Conservation (phyloP, 495 filamentous ascomycete genomes). For the Oleoguttula mirabilis region DNA sequence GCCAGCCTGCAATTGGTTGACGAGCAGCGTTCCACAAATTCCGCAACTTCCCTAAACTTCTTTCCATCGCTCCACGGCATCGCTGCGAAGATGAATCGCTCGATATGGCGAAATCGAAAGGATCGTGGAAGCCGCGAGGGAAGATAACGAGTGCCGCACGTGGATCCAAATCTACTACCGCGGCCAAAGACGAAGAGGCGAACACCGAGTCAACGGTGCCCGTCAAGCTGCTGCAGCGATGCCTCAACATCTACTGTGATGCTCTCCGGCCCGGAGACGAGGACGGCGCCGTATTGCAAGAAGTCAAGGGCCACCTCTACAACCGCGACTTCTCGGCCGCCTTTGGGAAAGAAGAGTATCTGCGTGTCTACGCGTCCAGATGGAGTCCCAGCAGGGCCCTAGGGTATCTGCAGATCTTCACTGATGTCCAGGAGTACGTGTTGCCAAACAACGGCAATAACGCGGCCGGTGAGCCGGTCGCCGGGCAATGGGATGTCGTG, state of each 20-base stretch:
- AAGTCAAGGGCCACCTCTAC: constrained; percentile 71
- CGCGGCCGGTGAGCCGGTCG: neutral
- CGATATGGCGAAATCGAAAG: too few species aligned
- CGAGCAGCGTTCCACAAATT: too few species aligned
- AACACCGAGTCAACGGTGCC: constrained; percentile 11
- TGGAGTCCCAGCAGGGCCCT: constrained; percentile 78
- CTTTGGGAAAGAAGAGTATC: constrained; percentile 54
- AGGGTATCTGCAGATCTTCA: constrained; percentile 60
- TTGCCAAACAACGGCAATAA: constrained; percentile 3
- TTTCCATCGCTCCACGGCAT: too few species aligned
- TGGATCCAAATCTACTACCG: too few species aligned
- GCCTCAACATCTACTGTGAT: constrained; percentile 64
- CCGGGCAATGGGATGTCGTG: constrained; percentile 30
- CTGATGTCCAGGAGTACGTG: constrained; percentile 32
- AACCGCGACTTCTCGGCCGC: constrained; percentile 71
- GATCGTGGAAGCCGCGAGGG: too few species aligned
- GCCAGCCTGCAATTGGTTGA: too few species aligned
- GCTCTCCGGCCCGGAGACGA: constrained; percentile 43
- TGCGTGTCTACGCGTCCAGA: constrained; percentile 70
- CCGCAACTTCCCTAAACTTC: too few species aligned
- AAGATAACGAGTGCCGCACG: too few species aligned
- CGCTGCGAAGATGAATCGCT: too few species aligned
- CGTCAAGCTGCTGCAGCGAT: constrained; percentile 51
- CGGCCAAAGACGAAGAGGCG: constrained; percentile 1
- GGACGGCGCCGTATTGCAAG: constrained; percentile 51